Evolutionary conservation across 1,139 yeast genomes (phyloP), one percentile per base, ranked within the genome.

Genomic region (Kurtzmaniella quercitrusa): DNA sequence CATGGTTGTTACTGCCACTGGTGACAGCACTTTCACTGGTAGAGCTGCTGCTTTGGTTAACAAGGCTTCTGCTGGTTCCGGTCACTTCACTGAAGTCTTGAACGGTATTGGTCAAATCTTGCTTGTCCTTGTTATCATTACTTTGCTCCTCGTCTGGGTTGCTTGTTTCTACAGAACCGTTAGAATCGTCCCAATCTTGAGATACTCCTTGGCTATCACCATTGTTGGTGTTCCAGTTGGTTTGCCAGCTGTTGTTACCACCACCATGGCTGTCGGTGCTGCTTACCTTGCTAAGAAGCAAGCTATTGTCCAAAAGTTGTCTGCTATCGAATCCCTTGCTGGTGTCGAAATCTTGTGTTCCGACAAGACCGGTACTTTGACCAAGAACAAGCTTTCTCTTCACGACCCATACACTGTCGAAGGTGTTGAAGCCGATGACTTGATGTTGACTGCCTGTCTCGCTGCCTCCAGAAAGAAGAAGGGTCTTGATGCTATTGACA

Each of bases 161-260:
- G 89, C 97, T 67, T 80, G 89, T 74, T 89, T 91, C 89, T 89
- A 89, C 87, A 82, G 97, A 75, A 81, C 96, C 59, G 84, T 82
- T 66, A 80, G 77, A 65, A 88, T 89, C 66, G 96, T 89, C 60
- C 78, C 84, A 60, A 87, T 91, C 74, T 82, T 93, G 73, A 85
- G 97, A 78, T 89, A 84, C 79, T 82, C 95, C 61, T 80, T 93
- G 68, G 97, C 96, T 60, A 88, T 91, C 68, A 91, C 97, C 75
- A 89, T 91, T 75, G 87, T 93, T 63, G 98, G 98, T 87, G 98
- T 93, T 59, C 98, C 98, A 73, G 98, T 91, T 62, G 98, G 98
- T 86, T 83, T 91, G 68, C 98, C 98, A 71, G 98, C 96, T 70
- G 98, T 91, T 66, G 96, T 91, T 60, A 91, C 98, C 78, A 91